Conservation (phyloP, 2,329 filamentous ascomycete genomes). For the Monilinia aucupariae region DNA sequence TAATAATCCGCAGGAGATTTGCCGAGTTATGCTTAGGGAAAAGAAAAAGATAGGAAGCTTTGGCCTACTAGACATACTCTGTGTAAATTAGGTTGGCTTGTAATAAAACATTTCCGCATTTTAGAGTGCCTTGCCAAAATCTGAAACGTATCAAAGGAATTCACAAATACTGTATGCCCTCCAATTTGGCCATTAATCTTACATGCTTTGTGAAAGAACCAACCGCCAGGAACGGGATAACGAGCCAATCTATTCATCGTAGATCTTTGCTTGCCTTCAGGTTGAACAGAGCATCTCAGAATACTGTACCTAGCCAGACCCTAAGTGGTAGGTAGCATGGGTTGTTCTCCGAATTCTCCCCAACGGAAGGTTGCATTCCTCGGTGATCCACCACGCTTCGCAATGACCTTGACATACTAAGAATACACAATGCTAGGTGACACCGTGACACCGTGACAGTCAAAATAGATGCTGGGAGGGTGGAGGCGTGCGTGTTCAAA, state of each 20-base stretch:
- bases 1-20: neutral
- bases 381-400: neutral
- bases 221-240: conserved; percentile 9
- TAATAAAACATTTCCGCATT: neutral
- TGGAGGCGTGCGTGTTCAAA: neutral
- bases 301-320: neutral
- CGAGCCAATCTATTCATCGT: neutral
- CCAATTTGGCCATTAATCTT: conserved; percentile 5
- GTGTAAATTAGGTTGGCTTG: neutral
- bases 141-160: conserved; percentile 4
- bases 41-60: neutral
- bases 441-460: too few species aligned
- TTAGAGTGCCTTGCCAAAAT: neutral
- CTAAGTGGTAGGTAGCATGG: conserved; percentile 4
- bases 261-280: conserved; percentile 13
- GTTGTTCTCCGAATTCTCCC: conserved; percentile 10
- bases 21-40: neutral
- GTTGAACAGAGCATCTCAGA: neutral
- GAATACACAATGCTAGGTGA: neutral
- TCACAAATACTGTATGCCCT: neutral
- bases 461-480: neutral
- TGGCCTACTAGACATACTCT: neutral
- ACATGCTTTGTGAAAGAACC: neutral
- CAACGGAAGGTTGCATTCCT: neutral
- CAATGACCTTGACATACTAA: neutral